phyloP scores from a whole-genome alignment of 2,329 filamentous ascomycete genomes.

The Microsporum canis region DNA sequence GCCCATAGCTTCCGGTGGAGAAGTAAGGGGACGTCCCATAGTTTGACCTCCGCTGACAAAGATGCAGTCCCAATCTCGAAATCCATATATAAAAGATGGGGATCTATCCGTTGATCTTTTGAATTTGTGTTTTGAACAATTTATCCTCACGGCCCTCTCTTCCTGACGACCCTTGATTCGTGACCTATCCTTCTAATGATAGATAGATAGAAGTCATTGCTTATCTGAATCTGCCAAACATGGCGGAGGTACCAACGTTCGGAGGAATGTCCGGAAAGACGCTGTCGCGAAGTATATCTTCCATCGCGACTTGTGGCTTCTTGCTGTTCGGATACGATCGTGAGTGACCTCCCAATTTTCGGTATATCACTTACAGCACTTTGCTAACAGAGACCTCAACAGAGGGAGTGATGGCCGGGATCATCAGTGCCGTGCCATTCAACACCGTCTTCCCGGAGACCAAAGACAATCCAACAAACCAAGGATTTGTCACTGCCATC shows the following conservation, averaged over 20 bases:
- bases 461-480: constrained; percentile 31
- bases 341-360: constrained; percentile 14
- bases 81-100: neutral
- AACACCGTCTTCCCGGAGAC: constrained; percentile 10
- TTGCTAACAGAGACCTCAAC: neutral
- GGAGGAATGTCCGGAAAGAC: constrained; percentile 33
- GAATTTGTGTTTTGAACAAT: neutral
- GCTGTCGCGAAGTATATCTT: constrained; percentile 47
- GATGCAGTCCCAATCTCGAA: neutral
- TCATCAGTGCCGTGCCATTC: constrained; percentile 15
- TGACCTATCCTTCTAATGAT: neutral
- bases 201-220: neutral
- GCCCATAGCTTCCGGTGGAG: neutral
- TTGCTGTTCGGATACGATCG: constrained; percentile 46
- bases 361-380: neutral
- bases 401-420: constrained; percentile 20
- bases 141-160: neutral
- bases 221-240: constrained; percentile 2
- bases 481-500: constrained; percentile 41
- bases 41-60: neutral
- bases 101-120: neutral
- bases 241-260: constrained; percentile 36
- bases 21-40: neutral
- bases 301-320: constrained; percentile 51
- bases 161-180: neutral